Evolutionary conservation across 768 basidiomycete genomes (phyloP).

Genomic region (Xerocomellus dryophilus): DNA sequence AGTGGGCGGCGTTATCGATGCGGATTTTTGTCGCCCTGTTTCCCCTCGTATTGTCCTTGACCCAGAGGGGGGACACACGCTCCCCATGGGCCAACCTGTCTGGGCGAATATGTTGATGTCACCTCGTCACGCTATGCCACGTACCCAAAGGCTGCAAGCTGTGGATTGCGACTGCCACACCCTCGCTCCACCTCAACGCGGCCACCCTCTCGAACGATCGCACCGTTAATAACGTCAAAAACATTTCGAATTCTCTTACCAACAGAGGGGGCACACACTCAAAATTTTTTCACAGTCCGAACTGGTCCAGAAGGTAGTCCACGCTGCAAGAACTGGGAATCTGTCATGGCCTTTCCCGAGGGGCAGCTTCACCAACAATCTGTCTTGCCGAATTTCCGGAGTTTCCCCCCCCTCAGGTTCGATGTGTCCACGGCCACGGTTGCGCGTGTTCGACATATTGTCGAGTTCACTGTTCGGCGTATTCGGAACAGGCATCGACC

Average conservation of each 20-base stretch:
- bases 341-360: conserved; percentile 3
- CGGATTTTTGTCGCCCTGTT: background rate
- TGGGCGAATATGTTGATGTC: background rate
- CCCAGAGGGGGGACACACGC: background rate
- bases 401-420: background rate
- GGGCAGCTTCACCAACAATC: background rate
- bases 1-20: background rate
- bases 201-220: conserved; percentile 13
- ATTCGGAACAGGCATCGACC: conserved; percentile 2
- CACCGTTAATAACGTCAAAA: conserved; percentile 15
- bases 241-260: conserved; percentile 8
- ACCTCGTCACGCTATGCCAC: conserved; percentile 1
- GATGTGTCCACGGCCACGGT: background rate
- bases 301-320: conserved; percentile 11
- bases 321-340: conserved; percentile 7
- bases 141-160: background rate
- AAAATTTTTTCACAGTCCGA: conserved; percentile 18
- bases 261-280: background rate
- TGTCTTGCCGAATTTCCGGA: background rate
- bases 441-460: conserved; percentile 6
- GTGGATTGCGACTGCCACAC: conserved; percentile 3
- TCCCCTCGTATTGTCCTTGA: background rate
- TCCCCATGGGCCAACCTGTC: background rate
- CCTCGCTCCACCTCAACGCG: conserved; percentile 10
- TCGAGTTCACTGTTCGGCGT: conserved; percentile 1